These are phyloP conservation scores for Lactarius akahatsu DNA, from an alignment of 768 basidiomycete species.

Conservation along the genomic window DNA sequence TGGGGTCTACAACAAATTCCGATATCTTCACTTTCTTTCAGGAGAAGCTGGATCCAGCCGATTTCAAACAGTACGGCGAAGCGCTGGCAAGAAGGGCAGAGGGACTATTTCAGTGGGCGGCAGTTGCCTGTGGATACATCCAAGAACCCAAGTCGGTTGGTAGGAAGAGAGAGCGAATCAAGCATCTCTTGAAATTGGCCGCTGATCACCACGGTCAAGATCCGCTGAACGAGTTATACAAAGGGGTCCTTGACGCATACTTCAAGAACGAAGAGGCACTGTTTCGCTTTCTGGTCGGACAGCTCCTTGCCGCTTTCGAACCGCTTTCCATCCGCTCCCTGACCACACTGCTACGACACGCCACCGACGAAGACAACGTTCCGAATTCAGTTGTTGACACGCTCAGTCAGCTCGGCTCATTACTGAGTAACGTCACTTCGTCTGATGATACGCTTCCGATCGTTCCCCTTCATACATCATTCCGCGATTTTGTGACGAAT, in stretches of 20 bases:
- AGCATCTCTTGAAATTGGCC: background rate
- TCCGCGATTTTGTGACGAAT: constrained; percentile 3
- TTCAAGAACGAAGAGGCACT: background rate
- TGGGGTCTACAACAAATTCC: background rate
- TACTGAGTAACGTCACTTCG: constrained; percentile 7
- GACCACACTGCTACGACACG: background rate
- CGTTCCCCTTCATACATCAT: background rate
- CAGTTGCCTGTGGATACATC: constrained; percentile 2
- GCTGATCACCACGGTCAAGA: background rate
- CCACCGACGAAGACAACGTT: background rate
- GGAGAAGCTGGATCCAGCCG: background rate
- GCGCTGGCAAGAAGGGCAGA: background rate
- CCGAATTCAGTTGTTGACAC: background rate
- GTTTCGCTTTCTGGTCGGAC: constrained; percentile 1
- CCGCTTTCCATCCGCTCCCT: constrained; percentile 5
- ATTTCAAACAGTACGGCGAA: background rate
- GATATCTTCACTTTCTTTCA: background rate
- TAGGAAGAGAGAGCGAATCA: background rate
- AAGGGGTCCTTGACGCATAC: background rate
- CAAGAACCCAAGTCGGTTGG: background rate
- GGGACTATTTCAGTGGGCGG: constrained; percentile 1
- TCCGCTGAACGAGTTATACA: background rate
- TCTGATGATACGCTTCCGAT: background rate
- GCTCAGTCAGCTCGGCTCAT: background rate
- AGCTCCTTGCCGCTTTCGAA: constrained; percentile 3